A percentile compares a stretch with the other conserved stretches of the same genome.
phyloP scores from a whole-genome alignment of 2,329 filamentous ascomycete species.

The Hypoxylon sp. region DNA sequence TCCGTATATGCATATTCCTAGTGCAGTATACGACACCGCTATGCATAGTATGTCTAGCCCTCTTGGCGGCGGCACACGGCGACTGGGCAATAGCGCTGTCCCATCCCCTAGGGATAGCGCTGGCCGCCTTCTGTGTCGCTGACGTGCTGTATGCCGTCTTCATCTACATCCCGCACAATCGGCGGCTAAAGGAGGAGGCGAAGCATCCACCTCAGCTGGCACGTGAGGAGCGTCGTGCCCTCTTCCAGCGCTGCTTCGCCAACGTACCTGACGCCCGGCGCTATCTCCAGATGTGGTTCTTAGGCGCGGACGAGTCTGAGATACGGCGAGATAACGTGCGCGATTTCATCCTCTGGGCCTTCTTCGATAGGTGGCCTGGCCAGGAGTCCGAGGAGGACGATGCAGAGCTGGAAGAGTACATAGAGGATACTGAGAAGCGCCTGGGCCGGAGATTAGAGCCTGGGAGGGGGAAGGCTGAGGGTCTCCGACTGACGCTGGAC shows the following conservation, averaged over 20 bases:
- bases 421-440: conserved; percentile 68
- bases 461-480: conserved; percentile 70
- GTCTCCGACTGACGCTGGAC: conserved; percentile 77
- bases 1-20: conserved; percentile 61
- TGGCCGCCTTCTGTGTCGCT: conserved; percentile 55
- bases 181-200: conserved; percentile 58
- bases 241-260: conserved; percentile 71
- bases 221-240: conserved; percentile 63
- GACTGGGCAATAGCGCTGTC: conserved; percentile 30
- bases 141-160: conserved; percentile 62
- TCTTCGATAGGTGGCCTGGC: conserved; percentile 65
- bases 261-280: conserved; percentile 68
- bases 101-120: conserved; percentile 36
- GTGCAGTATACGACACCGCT: conserved; percentile 63
- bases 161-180: conserved; percentile 61
- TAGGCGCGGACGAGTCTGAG: conserved; percentile 69
- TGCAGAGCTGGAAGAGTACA: conserved; percentile 62
- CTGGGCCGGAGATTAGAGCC: conserved; percentile 66
- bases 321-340: conserved; percentile 77
- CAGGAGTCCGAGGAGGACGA: conserved; percentile 54
- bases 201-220: conserved; percentile 61
- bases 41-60: conserved; percentile 54
- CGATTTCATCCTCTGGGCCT: conserved; percentile 78
- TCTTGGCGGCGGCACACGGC: conserved; percentile 46
- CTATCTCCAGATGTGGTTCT: conserved; percentile 77